Evolutionary conservation across 768 basidiomycete species (phyloP), one percentile per base, ranked within the genome.

Genomic region (Pleurotus eryngii): DNA sequence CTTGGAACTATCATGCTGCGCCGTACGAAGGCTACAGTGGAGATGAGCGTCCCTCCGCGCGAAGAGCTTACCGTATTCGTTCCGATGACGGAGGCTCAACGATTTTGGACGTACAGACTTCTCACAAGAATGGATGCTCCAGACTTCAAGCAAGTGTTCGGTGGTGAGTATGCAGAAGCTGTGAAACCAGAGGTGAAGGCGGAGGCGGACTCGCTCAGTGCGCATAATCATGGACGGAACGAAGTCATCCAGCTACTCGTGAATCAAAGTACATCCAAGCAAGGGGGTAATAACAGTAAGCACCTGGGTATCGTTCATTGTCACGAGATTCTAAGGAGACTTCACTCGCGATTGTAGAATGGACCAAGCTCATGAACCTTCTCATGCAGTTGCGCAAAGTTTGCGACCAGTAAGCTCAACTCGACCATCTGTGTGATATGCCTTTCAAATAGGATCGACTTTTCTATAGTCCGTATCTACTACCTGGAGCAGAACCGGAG

Each of bases 371-470:
- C 45, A 84, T 84, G 80, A 87, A 86, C 67, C 73, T 89, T n/a
- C 66, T 90, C 46, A 80, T 89, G 75, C 87, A 89, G 67, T 72
- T 90, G 9, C 77, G 87, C 46, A 81, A 82, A 73, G 79, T 87
- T 48, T 89, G 87, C 68, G 85, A 87, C 63, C 87, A 89, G 81
- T 83, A 60, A 30, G 81, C 65, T 3, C 14, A 15, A 5, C 9
- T 9, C 30, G 4, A 11, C 30, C 11, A 9, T 35, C 54, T 17
- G 3, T 40, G 17, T 24, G 22, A 14, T 7, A 8, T 37, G 17
- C 7, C 12, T 24, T 27, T 55, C 20, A 22, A 4, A 57, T 46
- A 45, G 66, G 42, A 65, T 20, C 38, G 26, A 20, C 49, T 12
- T 20, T 49, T 1, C 57, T n/a, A 17, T 58, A 83, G 83, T 58